Evolutionary conservation across 2,329 filamentous ascomycete species (phyloP).

Genomic region (Phaeosphaeria sp.): DNA sequence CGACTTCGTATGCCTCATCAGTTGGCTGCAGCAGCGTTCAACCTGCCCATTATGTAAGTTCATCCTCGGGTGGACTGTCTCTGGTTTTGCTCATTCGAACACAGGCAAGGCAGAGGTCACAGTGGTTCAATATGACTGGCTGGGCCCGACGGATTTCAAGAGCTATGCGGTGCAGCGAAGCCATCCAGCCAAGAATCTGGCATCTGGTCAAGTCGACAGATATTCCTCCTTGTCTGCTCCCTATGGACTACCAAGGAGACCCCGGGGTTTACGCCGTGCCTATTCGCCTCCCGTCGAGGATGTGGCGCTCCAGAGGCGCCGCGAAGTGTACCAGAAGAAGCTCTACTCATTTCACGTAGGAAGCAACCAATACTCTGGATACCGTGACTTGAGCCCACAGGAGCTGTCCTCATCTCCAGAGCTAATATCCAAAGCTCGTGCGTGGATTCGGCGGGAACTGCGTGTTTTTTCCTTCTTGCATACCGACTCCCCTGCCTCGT

Average conservation of each 20-base stretch:
- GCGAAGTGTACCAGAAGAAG: slow-evolving; percentile 73
- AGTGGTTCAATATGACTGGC: slow-evolving; percentile 71
- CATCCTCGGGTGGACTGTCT: background rate
- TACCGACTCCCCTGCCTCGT: slow-evolving; percentile 37
- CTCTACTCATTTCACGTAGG: slow-evolving; percentile 84
- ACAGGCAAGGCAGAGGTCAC: slow-evolving; percentile 60
- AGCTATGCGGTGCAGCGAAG: slow-evolving; percentile 61
- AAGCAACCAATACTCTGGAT: slow-evolving; percentile 77
- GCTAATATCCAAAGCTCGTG: slow-evolving; percentile 76
- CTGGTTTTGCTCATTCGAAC: background rate
- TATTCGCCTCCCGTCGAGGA: slow-evolving; percentile 43
- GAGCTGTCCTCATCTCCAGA: slow-evolving; percentile 69
- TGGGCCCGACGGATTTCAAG: slow-evolving; percentile 61
- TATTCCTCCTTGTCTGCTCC: slow-evolving; percentile 18
- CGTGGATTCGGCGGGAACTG: slow-evolving; percentile 83
- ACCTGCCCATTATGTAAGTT: slow-evolving; percentile 81
- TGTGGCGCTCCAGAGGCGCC: slow-evolving; percentile 64
- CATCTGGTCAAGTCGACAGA: background rate
- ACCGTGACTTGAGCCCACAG: slow-evolving; percentile 73
- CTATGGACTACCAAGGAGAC: slow-evolving; percentile 25
- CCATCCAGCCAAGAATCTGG: slow-evolving; percentile 12
- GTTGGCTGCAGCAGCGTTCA: slow-evolving; percentile 76
- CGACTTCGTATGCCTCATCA: slow-evolving; percentile 83
- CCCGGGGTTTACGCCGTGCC: slow-evolving; percentile 20
- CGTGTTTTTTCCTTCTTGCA: slow-evolving; percentile 80